Conservation (phyloP, 2,329 filamentous ascomycete genomes). For the Cryphonectria nitschkei region DNA sequence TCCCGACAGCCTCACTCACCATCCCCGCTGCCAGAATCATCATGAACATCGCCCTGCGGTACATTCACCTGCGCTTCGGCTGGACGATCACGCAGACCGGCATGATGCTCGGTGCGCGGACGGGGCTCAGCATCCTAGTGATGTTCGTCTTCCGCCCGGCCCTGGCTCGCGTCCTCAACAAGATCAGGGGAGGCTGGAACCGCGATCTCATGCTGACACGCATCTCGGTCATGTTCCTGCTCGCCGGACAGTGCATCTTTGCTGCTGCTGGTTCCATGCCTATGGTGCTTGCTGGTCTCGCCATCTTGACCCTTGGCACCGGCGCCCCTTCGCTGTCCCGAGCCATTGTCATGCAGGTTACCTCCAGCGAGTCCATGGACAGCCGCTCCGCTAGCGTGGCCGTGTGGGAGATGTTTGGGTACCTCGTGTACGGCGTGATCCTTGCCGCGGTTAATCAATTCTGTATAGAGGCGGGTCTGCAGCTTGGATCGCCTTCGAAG, state of each 20-base stretch:
- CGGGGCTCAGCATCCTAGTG: constrained; percentile 18
- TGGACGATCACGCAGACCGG: constrained; percentile 15
- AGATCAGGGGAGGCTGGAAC: background rate
- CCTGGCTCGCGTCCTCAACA: background rate
- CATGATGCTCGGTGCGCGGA: constrained; percentile 17
- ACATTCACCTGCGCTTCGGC: constrained; percentile 21
- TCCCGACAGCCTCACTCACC: constrained; percentile 14
- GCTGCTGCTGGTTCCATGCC: background rate
- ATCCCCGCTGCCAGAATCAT: constrained; percentile 10
- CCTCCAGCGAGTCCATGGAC: background rate
- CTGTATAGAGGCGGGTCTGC: background rate
- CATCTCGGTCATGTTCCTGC: constrained; percentile 11
- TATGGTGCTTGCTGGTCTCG: constrained; percentile 16
- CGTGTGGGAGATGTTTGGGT: constrained; percentile 14
- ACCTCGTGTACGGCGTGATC: constrained; percentile 16
- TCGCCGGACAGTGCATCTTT: constrained; percentile 17
- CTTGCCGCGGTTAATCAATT: constrained; percentile 18
- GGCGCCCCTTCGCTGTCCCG: constrained; percentile 24
- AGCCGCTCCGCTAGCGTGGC: constrained; percentile 21
- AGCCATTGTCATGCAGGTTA: constrained; percentile 12
- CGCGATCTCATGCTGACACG: constrained; percentile 14
- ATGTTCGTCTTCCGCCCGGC: constrained; percentile 14
- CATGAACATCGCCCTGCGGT: constrained; percentile 19
- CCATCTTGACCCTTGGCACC: constrained; percentile 22
- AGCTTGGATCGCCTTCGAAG: background rate